Evolutionary conservation across 106 monocot genomes (phyloP), one percentile per base, ranked within the genome.

Genomic region (Apostasia ramifera): DNA sequence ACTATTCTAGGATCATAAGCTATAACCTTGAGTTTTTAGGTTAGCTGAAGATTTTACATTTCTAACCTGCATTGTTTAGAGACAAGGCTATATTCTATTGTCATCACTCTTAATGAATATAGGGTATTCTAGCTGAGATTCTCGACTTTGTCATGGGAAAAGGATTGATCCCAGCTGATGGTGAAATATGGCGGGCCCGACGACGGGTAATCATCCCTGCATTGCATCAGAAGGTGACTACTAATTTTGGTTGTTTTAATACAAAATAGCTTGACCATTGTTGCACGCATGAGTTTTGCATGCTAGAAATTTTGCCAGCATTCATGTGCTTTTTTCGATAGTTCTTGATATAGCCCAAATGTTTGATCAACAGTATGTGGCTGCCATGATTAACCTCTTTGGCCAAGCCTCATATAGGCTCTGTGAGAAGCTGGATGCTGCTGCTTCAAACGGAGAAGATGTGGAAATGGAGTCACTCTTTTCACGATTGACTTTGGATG

Each of bases 391-490:
- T 54, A 64, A 73, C 12, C 83, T 98, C 14, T 98, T 98, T 80
- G 85, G 87, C 60, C 59, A 83, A 79, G 92, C 97, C 55, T 90
- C 92, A 15, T 39, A 73, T 72, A 83, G 76, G 55, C 90, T 98
- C 7, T 92, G 97, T 47, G 76, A 85, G 77, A 98, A 98, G 70
- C 73, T 98, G 56, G 85, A 93, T 72, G 76, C 77, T 67, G 89
- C 97, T 9, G 92, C 89, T 66, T 79, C 76, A 40, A 80, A 87
- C 73, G 87, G 89, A 56, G 89, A 98, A 71, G 89, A 85, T 74
- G 87, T 90, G 61, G 97, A 98, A 57, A 98, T 98, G 97, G 97
- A 92, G 73, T 98, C 97, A 10, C 75, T 92, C 5, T 98, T 98
- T 70, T 92, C 92, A 63, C 86, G 89, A 2, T 70, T 98, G 75